These are phyloP conservation scores for Chrysoporthe cubensis DNA, from an alignment of 2,329 filamentous ascomycete genomes.

Conservation along the genomic window DNA sequence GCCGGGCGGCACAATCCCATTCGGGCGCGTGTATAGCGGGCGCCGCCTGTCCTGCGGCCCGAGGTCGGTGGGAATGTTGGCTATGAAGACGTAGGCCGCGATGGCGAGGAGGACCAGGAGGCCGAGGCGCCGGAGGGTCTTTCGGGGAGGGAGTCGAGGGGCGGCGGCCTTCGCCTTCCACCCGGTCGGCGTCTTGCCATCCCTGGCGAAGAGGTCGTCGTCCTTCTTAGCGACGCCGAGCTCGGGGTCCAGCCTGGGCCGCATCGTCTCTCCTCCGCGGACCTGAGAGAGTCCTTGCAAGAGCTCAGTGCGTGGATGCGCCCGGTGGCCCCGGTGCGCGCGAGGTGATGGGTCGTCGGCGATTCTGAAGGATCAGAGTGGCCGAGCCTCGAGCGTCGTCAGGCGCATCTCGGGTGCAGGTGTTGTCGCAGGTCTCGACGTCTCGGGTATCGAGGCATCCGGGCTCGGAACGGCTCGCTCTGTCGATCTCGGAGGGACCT, in stretches of 20 bases:
- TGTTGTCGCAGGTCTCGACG: neutral
- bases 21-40: slow-evolving; percentile 40
- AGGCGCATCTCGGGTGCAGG: neutral
- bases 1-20: slow-evolving; percentile 17
- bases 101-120: slow-evolving; percentile 51
- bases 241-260: slow-evolving; percentile 53
- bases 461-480: neutral
- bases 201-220: slow-evolving; percentile 52
- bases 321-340: neutral
- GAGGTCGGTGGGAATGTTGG: slow-evolving; percentile 60
- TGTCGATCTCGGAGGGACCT: neutral
- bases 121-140: slow-evolving; percentile 57
- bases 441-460: slow-evolving; percentile 4
- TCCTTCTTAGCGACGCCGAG: slow-evolving; percentile 65
- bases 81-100: slow-evolving; percentile 66
- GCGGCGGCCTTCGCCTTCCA: slow-evolving; percentile 20
- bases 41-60: slow-evolving; percentile 43
- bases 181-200: slow-evolving; percentile 34
- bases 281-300: neutral
- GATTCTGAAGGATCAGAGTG: neutral
- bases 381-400: neutral
- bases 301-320: neutral
- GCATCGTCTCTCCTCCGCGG: slow-evolving; percentile 38
- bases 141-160: slow-evolving; percentile 51
- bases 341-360: neutral